Evolutionary conservation across 345 rosid species (phyloP), one percentile per base, ranked within the genome.

Genomic region (Moricandia moricandioides): DNA sequence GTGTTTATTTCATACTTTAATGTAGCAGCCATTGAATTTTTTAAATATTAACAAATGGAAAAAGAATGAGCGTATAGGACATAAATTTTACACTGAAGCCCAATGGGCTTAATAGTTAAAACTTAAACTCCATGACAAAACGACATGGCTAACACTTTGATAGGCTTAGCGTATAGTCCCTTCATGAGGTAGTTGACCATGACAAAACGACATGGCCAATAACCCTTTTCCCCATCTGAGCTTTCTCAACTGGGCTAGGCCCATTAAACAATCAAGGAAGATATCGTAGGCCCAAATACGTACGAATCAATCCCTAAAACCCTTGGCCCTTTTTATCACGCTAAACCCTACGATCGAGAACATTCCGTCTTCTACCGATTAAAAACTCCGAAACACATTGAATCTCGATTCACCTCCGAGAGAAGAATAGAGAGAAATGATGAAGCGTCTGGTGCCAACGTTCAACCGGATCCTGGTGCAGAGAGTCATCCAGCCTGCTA

Each of bases 401-500:
- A 21, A 12, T 31, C 14, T 66, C 12, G 45, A 71, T 0, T 45
- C 33, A 64, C 6, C 31, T 14, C 47, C 0, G 54, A 73, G 73
- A 54, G 18, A 49, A 1, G 65, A 66, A 34, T 18, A 4, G 27
- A 72, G 57, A 67, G 31, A 33, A 77, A 92, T 92, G 97, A 89
- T 91, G 67, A 92, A 84, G 88, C 94, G 97, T 18, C 65, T 92
- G 79, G 67, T 90, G 40, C 97, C 97, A 18, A 43, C 88, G 24
- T 79, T 92, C 10, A 90, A 90, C 77, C 87, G 98, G 16, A 81
- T 92, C 18, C 81, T 92, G 6, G 82, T 92, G 37, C 90, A 92
- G 90, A 90, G 83, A 80, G 85, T 92, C 72, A 37, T 85, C 61
- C 95, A 89, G 76, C 98, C 96, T 21, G 81, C 98, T 5, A 90